Percentiles rank a stretch among this genome's conserved stretches.
These are phyloP conservation scores for Candida fluviatilis DNA, from an alignment of 805 yeast species.

Conservation along the genomic window DNA sequence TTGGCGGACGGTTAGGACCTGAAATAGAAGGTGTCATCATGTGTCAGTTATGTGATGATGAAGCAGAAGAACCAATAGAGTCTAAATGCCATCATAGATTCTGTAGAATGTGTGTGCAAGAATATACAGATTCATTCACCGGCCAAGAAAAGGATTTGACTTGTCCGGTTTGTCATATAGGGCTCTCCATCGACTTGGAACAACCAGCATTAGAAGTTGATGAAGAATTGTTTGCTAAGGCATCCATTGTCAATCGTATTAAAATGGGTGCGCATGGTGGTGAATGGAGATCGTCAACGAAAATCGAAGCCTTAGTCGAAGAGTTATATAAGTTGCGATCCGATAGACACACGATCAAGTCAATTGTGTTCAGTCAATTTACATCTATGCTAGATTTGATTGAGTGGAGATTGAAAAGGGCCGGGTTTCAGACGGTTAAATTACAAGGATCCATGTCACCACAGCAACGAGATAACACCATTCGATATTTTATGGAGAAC, in stretches of 20 bases:
- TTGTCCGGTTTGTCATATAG: constrained; percentile 97
- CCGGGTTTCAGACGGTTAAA: constrained; percentile 93
- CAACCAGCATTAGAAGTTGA: constrained; percentile 81
- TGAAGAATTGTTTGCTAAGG: constrained; percentile 53
- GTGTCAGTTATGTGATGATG: constrained; percentile 94
- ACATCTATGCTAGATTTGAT: constrained; percentile 94
- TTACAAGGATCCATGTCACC: constrained; percentile 98
- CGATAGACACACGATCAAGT: constrained; percentile 83
- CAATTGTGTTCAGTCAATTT: constrained; percentile 96
- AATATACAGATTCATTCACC: constrained; percentile 77
- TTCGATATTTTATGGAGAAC: constrained; percentile 87
- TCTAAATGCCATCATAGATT: constrained; percentile 92
- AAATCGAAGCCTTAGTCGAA: constrained; percentile 93
- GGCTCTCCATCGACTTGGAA: constrained; percentile 81
- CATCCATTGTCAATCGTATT: constrained; percentile 80
- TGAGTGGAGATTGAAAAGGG: constrained; percentile 92
- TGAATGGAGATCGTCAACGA: constrained; percentile 91
- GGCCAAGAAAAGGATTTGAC: constrained; percentile 59
- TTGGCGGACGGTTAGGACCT: constrained; percentile 36
- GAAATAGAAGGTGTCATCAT: constrained; percentile 57
- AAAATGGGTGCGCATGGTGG: constrained; percentile 66
- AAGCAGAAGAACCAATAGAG: constrained; percentile 95
- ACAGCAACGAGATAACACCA: constrained; percentile 86
- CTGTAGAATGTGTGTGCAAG: constrained; percentile 88
- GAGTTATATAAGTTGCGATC: constrained; percentile 84